Evolutionary conservation across 495 filamentous ascomycete species (phyloP).

Genomic region (Evernia prunastri): DNA sequence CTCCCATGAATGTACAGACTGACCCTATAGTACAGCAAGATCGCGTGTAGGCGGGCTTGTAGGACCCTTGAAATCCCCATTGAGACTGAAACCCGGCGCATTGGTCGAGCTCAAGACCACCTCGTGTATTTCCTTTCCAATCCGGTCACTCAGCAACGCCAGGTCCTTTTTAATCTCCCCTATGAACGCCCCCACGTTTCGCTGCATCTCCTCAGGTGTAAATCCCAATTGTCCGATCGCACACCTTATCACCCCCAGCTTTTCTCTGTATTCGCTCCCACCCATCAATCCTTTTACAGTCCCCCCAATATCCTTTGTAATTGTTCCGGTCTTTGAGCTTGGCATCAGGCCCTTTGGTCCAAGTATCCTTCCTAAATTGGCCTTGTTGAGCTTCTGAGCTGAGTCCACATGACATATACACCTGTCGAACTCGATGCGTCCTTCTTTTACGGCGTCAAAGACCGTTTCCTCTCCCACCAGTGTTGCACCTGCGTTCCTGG

Average conservation of each 20-base stretch:
- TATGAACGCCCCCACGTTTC: slow-evolving; percentile 77
- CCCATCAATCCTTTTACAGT: slow-evolving; percentile 74
- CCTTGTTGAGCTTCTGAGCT: slow-evolving; percentile 65
- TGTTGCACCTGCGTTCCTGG: slow-evolving; percentile 65
- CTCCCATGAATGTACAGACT: background rate
- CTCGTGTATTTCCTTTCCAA: slow-evolving; percentile 79
- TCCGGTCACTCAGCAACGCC: slow-evolving; percentile 55
- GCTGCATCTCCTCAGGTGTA: slow-evolving; percentile 75
- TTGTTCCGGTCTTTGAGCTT: slow-evolving; percentile 73
- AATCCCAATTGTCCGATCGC: slow-evolving; percentile 87
- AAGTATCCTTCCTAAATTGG: slow-evolving; percentile 68
- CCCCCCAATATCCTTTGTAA: slow-evolving; percentile 67
- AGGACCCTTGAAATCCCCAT: slow-evolving; percentile 61
- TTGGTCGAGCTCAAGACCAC: slow-evolving; percentile 89
- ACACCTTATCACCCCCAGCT: slow-evolving; percentile 74
- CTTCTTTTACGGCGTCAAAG: slow-evolving; percentile 70
- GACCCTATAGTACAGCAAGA: slow-evolving; percentile 38
- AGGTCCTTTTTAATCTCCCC: slow-evolving; percentile 73
- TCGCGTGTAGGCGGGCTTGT: slow-evolving; percentile 50
- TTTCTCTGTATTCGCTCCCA: slow-evolving; percentile 79
- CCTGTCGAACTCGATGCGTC: slow-evolving; percentile 76
- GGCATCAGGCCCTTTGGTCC: slow-evolving; percentile 92
- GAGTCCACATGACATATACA: slow-evolving; percentile 80
- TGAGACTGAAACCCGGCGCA: slow-evolving; percentile 79
- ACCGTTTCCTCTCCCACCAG: slow-evolving; percentile 79